A percentile compares a stretch with the other conserved stretches of the same genome.
Evolutionary conservation across 257 asterid species (phyloP).

Genomic region (Nicotiana noctiflora): DNA sequence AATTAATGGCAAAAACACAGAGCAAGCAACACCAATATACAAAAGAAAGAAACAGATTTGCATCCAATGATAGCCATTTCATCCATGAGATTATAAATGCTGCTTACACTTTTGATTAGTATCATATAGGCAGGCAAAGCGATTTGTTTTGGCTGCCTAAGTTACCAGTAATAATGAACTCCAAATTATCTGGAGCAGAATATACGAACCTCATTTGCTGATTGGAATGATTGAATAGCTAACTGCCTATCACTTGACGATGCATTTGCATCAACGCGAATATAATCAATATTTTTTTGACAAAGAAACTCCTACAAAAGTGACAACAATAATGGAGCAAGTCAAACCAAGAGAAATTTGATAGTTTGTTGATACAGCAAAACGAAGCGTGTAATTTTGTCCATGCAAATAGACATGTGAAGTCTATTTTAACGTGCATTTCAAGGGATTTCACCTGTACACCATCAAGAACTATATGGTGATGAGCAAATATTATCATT

Average conservation of each 20-base stretch:
- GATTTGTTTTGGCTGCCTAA: background rate
- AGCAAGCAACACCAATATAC: background rate
- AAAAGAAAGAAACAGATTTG: background rate
- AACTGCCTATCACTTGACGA: slow-evolving; percentile 58
- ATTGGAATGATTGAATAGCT: slow-evolving; percentile 74
- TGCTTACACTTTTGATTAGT: background rate
- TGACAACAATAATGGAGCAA: background rate
- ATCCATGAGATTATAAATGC: background rate
- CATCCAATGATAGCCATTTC: slow-evolving; percentile 2
- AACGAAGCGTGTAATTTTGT: background rate
- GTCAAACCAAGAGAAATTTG: background rate
- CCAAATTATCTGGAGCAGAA: slow-evolving; percentile 8
- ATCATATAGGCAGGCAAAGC: background rate
- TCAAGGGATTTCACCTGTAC: slow-evolving; percentile 57
- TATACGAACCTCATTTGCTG: slow-evolving; percentile 54
- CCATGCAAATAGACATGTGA: slow-evolving; percentile 1
- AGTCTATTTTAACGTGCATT: slow-evolving; percentile 2
- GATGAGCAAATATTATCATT: slow-evolving; percentile 97
- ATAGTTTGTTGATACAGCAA: background rate
- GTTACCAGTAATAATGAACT: background rate
- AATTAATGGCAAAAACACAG: slow-evolving; percentile 2
- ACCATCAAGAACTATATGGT: slow-evolving; percentile 88
- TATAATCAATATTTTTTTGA: slow-evolving; percentile 65
- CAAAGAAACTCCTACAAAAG: slow-evolving; percentile 57
- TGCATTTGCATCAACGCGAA: slow-evolving; percentile 73